These are phyloP conservation scores for Chlorella sp. DNA, from an alignment of 139 green algal species.

Conservation along the genomic window DNA sequence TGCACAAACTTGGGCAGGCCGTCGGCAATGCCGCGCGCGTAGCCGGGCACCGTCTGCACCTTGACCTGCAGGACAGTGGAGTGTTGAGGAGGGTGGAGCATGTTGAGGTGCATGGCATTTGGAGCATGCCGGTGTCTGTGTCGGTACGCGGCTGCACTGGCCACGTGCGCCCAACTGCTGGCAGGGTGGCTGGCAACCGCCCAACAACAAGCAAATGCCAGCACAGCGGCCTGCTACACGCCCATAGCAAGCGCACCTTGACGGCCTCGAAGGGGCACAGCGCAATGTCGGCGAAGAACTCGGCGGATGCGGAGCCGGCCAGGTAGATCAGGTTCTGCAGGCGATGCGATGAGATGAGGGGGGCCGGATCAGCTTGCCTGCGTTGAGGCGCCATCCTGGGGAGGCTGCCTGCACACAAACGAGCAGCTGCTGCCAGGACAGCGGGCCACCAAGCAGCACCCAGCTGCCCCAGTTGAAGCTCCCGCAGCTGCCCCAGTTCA, in stretches of 20 bases:
- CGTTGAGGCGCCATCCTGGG: too few species aligned
- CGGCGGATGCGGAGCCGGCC: constrained; percentile 87
- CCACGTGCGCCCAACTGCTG: too few species aligned
- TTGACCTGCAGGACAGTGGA: constrained; percentile 73
- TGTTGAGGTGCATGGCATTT: not conserved
- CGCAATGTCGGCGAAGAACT: constrained; percentile 96
- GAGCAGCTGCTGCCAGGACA: too few species aligned
- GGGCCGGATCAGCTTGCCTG: too few species aligned
- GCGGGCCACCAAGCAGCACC: too few species aligned
- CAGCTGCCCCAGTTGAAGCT: too few species aligned
- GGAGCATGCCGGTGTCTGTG: too few species aligned
- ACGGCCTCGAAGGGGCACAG: constrained; percentile 96
- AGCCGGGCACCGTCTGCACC: constrained; percentile 93
- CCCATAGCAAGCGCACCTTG: constrained; percentile 83
- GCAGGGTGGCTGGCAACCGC: too few species aligned
- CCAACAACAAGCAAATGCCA: not conserved
- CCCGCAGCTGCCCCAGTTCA: too few species aligned
- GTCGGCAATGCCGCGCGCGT: constrained; percentile 83
- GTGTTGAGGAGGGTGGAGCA: not conserved
- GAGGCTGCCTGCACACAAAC: too few species aligned
- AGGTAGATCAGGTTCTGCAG: constrained; percentile 87
- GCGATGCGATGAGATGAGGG: too few species aligned
- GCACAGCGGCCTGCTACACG: not conserved
- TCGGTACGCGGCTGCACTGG: too few species aligned
- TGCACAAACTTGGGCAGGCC: constrained; percentile 90